These are phyloP conservation scores for Cornus kousa DNA, from an alignment of 148 eudicot species.

Conservation along the genomic window DNA sequence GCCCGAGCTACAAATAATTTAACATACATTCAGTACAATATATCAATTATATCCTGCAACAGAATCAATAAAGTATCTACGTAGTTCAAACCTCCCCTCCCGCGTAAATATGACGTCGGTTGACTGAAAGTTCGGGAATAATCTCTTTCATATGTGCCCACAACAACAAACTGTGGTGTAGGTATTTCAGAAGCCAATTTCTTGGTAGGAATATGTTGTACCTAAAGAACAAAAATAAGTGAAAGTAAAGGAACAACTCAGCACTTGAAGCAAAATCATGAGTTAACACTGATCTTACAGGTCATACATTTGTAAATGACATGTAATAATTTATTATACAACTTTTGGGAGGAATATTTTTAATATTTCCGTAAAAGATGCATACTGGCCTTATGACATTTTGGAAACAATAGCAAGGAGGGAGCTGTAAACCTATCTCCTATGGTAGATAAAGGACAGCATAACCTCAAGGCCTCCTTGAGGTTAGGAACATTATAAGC, in stretches of 20 bases:
- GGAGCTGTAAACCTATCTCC: neutral
- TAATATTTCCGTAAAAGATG: neutral
- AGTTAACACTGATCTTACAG: neutral
- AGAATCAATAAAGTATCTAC: neutral
- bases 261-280: neutral
- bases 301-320: neutral
- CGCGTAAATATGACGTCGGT: conserved; percentile 85
- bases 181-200: conserved; percentile 85
- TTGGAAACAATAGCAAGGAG: neutral
- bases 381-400: neutral
- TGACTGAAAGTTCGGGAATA: conserved; percentile 75
- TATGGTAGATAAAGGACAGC: neutral
- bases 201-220: conserved; percentile 62
- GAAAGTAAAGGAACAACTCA: neutral
- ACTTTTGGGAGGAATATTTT: neutral
- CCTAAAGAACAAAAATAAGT: conserved; percentile 32
- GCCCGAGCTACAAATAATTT: conserved; percentile 64
- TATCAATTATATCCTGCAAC: neutral
- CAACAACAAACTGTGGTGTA: conserved; percentile 75
- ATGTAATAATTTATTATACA: neutral
- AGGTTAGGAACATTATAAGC: neutral
- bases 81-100: conserved; percentile 74
- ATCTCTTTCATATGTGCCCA: conserved; percentile 95
- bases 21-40: conserved; percentile 12
- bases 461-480: neutral